phyloP scores from a whole-genome alignment of 257 asterid species.

The Capsicum chinense region DNA sequence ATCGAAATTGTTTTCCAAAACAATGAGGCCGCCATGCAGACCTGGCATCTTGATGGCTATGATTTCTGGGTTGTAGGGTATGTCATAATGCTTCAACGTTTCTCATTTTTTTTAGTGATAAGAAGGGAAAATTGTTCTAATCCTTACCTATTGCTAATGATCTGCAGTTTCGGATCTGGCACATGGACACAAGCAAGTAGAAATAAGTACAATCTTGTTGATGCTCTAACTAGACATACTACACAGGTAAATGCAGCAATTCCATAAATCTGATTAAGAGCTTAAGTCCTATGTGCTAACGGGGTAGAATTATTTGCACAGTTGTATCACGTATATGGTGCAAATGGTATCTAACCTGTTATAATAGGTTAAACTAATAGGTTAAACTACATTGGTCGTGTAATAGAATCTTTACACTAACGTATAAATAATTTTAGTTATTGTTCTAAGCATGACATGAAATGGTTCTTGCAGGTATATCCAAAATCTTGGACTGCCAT shows the following conservation, averaged over 20 bases:
- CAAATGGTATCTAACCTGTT: neutral
- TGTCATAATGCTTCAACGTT: constrained; percentile 7
- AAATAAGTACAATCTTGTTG: constrained; percentile 73
- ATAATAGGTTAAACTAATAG: neutral
- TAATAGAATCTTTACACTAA: neutral
- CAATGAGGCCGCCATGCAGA: constrained; percentile 62
- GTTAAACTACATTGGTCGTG: neutral
- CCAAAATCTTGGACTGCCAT: constrained; percentile 89
- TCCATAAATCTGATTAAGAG: neutral
- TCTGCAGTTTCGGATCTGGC: constrained; percentile 73
- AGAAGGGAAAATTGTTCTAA: constrained; percentile 29
- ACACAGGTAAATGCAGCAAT: constrained; percentile 60
- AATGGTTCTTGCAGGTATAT: constrained; percentile 61
- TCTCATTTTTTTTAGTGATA: neutral
- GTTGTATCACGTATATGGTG: neutral
- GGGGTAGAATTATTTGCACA: neutral
- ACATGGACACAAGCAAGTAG: constrained; percentile 74
- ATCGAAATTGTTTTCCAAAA: constrained; percentile 81
- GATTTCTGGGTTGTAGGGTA: constrained; percentile 99
- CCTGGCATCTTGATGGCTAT: constrained; percentile 96
- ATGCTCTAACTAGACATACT: constrained; percentile 90
- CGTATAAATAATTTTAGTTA: neutral
- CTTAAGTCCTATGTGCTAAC: neutral
- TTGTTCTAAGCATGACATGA: neutral
- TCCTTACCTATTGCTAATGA: neutral